Conservation (phyloP, 169 alveolate genomes). For the Plasmodium sp. region DNA sequence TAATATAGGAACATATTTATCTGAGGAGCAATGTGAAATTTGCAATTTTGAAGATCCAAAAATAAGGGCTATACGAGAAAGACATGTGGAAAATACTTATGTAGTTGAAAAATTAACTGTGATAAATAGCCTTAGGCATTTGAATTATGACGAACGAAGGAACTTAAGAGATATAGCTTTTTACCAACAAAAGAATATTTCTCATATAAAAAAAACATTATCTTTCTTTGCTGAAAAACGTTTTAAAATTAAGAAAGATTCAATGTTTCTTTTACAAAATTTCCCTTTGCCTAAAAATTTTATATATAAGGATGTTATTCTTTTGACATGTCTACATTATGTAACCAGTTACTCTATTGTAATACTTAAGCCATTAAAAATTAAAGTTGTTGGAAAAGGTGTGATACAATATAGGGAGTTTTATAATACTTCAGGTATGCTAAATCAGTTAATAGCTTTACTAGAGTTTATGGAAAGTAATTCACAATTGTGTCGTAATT, state of each 20-base stretch:
- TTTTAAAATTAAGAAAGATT: neutral
- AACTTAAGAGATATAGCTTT: neutral
- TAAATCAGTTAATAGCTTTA: neutral
- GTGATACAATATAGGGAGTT: neutral
- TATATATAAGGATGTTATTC: slow-evolving; percentile 1
- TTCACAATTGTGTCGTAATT: neutral
- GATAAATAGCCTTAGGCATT: neutral
- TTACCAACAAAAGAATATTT: neutral
- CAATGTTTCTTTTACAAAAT: neutral
- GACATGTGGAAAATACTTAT: neutral
- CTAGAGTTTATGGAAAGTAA: slow-evolving; percentile 12
- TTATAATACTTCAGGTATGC: neutral
- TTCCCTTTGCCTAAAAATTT: neutral
- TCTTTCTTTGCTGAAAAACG: neutral
- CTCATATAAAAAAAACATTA: neutral
- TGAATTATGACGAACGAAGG: neutral
- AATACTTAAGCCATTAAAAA: slow-evolving; percentile 16
- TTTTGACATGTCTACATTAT: slow-evolving; percentile 1
- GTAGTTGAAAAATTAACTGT: neutral
- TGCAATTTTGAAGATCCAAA: neutral
- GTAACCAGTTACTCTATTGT: neutral
- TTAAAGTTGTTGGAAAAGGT: neutral
- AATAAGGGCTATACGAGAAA: neutral
- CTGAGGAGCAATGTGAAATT: neutral
- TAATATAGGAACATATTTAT: neutral